A percentile compares a stretch with the other conserved stretches of the same genome.
These are phyloP conservation scores for Candida namnaoensis DNA, from an alignment of 805 yeast genomes.

Conservation along the genomic window DNA sequence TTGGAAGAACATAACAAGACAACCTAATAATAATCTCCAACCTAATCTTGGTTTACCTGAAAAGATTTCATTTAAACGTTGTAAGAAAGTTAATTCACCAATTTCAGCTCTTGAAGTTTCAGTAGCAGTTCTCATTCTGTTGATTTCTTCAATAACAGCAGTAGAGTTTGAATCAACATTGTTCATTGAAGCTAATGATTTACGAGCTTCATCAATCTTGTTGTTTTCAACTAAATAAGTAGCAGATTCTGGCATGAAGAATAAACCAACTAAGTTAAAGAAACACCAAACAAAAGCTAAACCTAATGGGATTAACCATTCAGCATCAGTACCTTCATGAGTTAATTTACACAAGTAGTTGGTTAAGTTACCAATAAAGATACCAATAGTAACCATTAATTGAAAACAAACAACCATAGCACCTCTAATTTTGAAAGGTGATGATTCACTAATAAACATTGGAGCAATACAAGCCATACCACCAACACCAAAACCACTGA, in stretches of 20 bases:
- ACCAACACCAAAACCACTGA: constrained; percentile 76
- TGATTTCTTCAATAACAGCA: constrained; percentile 39
- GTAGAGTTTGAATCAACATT: constrained; percentile 35
- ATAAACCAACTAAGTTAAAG: constrained; percentile 34
- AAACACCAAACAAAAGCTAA: constrained; percentile 33
- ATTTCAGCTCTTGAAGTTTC: constrained; percentile 39
- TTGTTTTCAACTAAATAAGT: constrained; percentile 44
- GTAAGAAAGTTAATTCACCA: constrained; percentile 34
- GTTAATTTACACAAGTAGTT: constrained; percentile 46
- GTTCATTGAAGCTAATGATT: constrained; percentile 45
- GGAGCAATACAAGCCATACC: constrained; percentile 71
- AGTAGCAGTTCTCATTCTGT: constrained; percentile 37
- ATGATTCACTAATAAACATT: constrained; percentile 58
- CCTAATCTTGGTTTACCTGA: constrained; percentile 50
- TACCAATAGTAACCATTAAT: constrained; percentile 63
- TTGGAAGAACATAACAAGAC: constrained; percentile 50
- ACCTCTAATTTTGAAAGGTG: constrained; percentile 69
- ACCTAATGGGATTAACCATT: constrained; percentile 65
- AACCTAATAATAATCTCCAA: constrained; percentile 47
- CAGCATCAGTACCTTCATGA: constrained; percentile 36
- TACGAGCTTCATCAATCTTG: constrained; percentile 43
- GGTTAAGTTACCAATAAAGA: constrained; percentile 61
- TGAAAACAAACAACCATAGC: constrained; percentile 63
- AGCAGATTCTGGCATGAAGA: constrained; percentile 63
- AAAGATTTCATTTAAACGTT: constrained; percentile 31